Conservation (phyloP, 2,329 filamentous ascomycete genomes). For the Leptographium lundbergii region DNA sequence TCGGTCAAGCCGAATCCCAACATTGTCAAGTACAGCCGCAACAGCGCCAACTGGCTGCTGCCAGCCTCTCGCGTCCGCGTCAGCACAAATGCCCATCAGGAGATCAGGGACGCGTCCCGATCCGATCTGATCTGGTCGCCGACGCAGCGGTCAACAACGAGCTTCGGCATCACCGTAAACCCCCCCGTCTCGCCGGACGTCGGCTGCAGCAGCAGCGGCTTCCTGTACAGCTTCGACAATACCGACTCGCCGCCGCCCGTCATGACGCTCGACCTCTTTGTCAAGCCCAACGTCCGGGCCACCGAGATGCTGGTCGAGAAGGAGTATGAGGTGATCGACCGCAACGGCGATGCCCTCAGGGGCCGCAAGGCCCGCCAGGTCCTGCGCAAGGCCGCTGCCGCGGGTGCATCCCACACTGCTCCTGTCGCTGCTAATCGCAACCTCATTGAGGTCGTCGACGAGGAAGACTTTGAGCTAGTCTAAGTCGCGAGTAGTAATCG, state of each 20-base stretch:
- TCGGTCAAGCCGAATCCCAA: constrained; percentile 18
- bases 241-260: constrained; percentile 24
- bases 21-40: constrained; percentile 23
- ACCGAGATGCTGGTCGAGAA: constrained; percentile 33
- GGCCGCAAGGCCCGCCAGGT: constrained; percentile 30
- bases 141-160: constrained; percentile 10
- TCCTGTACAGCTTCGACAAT: constrained; percentile 32
- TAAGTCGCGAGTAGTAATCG: not conserved
- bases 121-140: not conserved
- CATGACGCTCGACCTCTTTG: constrained; percentile 24
- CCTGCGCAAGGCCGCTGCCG: constrained; percentile 19
- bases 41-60: constrained; percentile 11
- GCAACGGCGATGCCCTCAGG: constrained; percentile 29
- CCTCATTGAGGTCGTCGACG: constrained; percentile 3
- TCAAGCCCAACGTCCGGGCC: constrained; percentile 22
- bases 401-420: not conserved
- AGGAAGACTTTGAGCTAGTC: constrained; percentile 15
- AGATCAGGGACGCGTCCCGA: not conserved
- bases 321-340: constrained; percentile 35
- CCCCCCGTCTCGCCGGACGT: not conserved
- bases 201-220: not conserved
- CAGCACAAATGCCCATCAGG: constrained; percentile 5
- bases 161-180: constrained; percentile 11
- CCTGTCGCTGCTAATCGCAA: not conserved
- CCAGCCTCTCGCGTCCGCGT: constrained; percentile 19